phyloP scores from a whole-genome alignment of 2,329 filamentous ascomycete species.

The Raffaelea deltoideospora region DNA sequence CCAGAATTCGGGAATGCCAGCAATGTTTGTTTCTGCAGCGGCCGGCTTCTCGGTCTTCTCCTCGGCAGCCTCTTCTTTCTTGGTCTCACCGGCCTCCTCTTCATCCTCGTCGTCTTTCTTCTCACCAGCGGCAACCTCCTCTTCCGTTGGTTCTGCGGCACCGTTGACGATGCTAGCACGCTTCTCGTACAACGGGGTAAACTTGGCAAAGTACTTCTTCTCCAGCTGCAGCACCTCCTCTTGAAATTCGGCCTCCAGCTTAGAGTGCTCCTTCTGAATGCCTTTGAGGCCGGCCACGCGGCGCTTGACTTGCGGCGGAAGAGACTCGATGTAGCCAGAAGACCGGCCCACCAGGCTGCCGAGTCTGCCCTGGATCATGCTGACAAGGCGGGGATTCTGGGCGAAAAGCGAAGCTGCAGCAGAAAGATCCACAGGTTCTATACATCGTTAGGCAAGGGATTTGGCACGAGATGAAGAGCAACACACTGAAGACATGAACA shows the following conservation, averaged over 20 bases:
- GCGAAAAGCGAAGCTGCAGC: conserved; percentile 87
- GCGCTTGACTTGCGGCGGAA: conserved; percentile 76
- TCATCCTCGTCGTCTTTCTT: conserved; percentile 58
- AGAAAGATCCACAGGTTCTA: conserved; percentile 82
- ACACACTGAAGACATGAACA: too few species aligned
- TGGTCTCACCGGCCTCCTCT: conserved; percentile 34
- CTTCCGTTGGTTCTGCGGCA: conserved; percentile 65
- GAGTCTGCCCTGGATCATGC: conserved; percentile 96
- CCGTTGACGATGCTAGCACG: conserved; percentile 89
- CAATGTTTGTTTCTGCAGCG: conserved; percentile 35
- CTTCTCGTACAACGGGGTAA: conserved; percentile 93
- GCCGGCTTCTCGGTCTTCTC: conserved; percentile 37
- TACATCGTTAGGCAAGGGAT: conserved; percentile 3
- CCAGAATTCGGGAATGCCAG: conserved; percentile 98
- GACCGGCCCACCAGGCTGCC: conserved; percentile 85
- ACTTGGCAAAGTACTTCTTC: conserved; percentile 99
- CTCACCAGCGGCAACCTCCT: conserved; percentile 77
- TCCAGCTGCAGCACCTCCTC: conserved; percentile 95
- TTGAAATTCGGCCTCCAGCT: conserved; percentile 96
- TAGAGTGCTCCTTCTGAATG: conserved; percentile 96
- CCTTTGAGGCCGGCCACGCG: conserved; percentile 93
- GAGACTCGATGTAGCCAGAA: conserved; percentile 94
- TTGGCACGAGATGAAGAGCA: background rate
- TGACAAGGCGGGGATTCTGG: conserved; percentile 84
- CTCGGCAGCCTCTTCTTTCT: too few species aligned